Base-by-base conservation (phyloP, 2,329 filamentous ascomycete species). In the Venturia carpophila region DNA sequence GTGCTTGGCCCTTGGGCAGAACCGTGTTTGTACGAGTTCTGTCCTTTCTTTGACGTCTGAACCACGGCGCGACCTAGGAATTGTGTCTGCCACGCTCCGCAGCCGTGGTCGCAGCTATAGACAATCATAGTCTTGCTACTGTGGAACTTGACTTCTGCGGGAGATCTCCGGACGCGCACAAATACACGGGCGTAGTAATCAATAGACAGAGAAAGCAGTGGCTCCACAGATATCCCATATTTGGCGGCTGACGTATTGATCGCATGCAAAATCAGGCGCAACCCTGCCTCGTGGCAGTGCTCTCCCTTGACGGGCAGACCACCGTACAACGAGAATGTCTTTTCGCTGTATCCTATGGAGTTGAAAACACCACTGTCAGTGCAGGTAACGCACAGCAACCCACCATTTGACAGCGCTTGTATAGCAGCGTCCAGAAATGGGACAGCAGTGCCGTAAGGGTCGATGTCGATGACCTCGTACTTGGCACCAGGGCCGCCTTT, bases 361-460 rank as follows among this genome's bases (percentile, higher is more conserved):
- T 93, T 93, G 83, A 92, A 99, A 2, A 99, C 91, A 11, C 90
- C 92, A 11, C 93, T 92, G 75, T 99, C 94, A 0, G 94, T 99
- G 76, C 94, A 99, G 1, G 94, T 99, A 5, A 99, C 89, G 74
- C 92, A 97, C 5, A 99, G 82, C 47, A 99, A 81, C 4, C 94
- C 94, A 1, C 93, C 93, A 70, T 97, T 91, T 68, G 89, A 86
- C 9, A 97, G 84, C 1, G 90, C 86, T 76, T 97, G 92, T 10
- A 99, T 81, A 1, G 94, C 92, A 1, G 91, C 87, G 73, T 99
- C 94, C 64, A 99, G 83, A 75, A 99, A 99, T 1, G 91, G 90
- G 11, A 90, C 91, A 0, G 93, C 94, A 0, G 91, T 95, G 52
- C 94, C 94, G 71, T 99, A 99, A 0, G 94, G 94, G 74, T 99